Percentiles rank a stretch among this genome's conserved stretches.
These are phyloP conservation scores for Platanthera zijinensis DNA, from an alignment of 106 monocot species.

Conservation along the genomic window DNA sequence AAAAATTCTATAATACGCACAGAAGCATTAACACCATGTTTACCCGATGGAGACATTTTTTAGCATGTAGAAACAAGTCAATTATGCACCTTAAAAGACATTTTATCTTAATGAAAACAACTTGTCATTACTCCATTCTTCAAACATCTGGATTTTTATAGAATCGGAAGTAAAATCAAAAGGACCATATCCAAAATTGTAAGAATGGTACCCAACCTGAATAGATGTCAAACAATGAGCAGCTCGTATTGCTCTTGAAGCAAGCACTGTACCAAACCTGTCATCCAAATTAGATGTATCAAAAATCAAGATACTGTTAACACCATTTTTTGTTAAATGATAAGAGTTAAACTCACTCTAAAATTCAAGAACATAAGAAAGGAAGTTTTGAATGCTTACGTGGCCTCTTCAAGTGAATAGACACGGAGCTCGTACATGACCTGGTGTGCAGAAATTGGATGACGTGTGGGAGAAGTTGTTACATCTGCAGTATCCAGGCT, in stretches of 20 bases:
- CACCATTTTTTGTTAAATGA: background rate
- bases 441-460: constrained; percentile 71
- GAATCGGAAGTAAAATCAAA: background rate
- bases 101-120: background rate
- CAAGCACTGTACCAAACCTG: constrained; percentile 75
- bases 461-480: constrained; percentile 80
- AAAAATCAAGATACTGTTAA: background rate
- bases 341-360: background rate
- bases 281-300: constrained; percentile 10
- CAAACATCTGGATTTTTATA: background rate
- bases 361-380: background rate
- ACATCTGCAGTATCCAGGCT: constrained; percentile 47
- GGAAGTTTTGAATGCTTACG: constrained; percentile 34
- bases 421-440: constrained; percentile 94
- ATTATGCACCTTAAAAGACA: background rate
- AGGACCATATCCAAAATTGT: background rate
- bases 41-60: background rate
- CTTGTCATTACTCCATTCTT: background rate
- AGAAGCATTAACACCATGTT: background rate
- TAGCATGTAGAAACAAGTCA: background rate
- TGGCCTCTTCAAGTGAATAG: constrained; percentile 89
- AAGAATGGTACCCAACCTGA: constrained; percentile 40
- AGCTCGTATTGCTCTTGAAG: constrained; percentile 94
- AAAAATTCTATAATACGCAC: background rate
- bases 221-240: constrained; percentile 98